These are phyloP conservation scores for Neocucurbitaria cava DNA, from an alignment of 2,329 filamentous ascomycete genomes.

Conservation along the genomic window DNA sequence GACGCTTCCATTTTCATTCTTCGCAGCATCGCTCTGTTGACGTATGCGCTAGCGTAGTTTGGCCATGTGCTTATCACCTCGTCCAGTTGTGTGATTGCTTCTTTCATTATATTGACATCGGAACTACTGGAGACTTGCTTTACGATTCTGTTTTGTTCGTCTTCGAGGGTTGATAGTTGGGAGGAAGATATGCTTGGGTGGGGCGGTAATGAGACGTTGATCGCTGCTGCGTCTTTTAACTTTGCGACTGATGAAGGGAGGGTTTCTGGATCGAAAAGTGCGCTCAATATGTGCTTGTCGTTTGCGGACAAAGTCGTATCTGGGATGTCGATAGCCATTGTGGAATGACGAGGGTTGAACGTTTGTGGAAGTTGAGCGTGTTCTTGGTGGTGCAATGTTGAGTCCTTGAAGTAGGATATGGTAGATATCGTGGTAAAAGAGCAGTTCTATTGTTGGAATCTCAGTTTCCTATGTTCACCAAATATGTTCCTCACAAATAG, in stretches of 20 bases:
- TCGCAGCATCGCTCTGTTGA: constrained; percentile 75
- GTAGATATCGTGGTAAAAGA: background rate
- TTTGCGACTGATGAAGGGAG: constrained; percentile 59
- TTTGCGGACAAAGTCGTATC: constrained; percentile 54
- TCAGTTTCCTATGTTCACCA: background rate
- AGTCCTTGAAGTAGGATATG: background rate
- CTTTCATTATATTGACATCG: constrained; percentile 15
- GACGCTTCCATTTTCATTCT: constrained; percentile 61
- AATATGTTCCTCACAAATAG: constrained; percentile 5
- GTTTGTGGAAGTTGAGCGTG: background rate
- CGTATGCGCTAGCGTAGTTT: constrained; percentile 73
- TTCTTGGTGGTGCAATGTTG: background rate
- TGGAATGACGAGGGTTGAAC: background rate
- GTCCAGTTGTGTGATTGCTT: constrained; percentile 53
- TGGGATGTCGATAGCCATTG: constrained; percentile 46
- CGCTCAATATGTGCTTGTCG: constrained; percentile 47
- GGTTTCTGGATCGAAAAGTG: constrained; percentile 51
- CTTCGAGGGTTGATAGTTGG: constrained; percentile 51
- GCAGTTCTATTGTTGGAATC: background rate
- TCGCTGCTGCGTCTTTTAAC: constrained; percentile 52
- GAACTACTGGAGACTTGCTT: constrained; percentile 23
- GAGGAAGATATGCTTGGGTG: constrained; percentile 50
- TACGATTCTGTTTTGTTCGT: constrained; percentile 55
- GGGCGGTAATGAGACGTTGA: constrained; percentile 49
- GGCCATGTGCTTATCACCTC: constrained; percentile 65